Conservation (phyloP, 345 rosid genomes). For the rapeseed (Brassica napus) region DNA sequence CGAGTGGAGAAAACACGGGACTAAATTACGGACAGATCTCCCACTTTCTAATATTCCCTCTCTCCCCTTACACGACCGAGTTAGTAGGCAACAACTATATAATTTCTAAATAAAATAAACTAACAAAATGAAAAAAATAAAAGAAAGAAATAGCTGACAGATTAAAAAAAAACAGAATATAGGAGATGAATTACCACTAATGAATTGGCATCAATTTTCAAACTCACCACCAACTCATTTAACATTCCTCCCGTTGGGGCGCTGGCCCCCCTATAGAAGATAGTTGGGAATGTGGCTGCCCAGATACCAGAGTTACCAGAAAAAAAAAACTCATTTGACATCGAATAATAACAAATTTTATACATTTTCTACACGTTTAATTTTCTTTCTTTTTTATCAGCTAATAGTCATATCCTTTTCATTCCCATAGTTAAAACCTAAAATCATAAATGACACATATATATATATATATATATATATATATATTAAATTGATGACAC, state of each 20-base stretch:
- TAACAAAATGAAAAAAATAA: not conserved
- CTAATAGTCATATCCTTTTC: conserved; percentile 10
- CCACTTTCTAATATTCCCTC: conserved; percentile 31
- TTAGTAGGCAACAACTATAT: conserved; percentile 32
- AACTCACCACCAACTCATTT: conserved; percentile 15
- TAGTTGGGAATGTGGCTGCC: too few relatives aligned
- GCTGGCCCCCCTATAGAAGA: too few relatives aligned
- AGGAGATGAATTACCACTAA: conserved; percentile 10
- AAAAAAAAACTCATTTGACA: conserved; percentile 30
- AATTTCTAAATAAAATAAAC: not conserved
- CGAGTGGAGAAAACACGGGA: conserved; percentile 29
- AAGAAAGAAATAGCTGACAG: not conserved
- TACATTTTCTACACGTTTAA: not conserved
- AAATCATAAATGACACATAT: conserved; percentile 27
- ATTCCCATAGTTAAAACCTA: conserved; percentile 9
- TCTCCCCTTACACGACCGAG: conserved; percentile 34
- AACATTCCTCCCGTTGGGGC: too few relatives aligned
- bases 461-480: not conserved
- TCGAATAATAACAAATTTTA: conserved; percentile 18
- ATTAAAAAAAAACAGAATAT: conserved; percentile 12
- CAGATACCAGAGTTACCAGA: too few relatives aligned
- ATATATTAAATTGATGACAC: conserved; percentile 36
- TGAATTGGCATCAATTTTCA: conserved; percentile 30
- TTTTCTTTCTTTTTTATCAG: not conserved
- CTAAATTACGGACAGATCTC: conserved; percentile 31